Evolutionary conservation across 2,329 filamentous ascomycete species (phyloP).

Genomic region (Lecanicillium sp.): DNA sequence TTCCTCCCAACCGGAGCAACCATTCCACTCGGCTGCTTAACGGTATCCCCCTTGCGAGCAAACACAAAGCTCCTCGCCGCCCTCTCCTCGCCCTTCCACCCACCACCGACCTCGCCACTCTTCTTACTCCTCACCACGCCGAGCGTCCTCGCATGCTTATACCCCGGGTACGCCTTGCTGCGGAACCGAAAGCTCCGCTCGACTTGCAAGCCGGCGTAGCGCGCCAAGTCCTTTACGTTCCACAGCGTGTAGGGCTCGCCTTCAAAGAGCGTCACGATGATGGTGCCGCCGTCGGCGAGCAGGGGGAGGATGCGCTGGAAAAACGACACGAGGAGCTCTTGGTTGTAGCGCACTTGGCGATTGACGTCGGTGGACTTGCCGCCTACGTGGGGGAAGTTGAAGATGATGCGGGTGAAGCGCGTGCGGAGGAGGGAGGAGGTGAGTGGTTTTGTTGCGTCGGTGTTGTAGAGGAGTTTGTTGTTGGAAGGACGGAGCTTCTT

Average conservation of each 20-base stretch:
- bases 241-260: slow-evolving; percentile 90
- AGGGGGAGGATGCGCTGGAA: slow-evolving; percentile 46
- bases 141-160: slow-evolving; percentile 64
- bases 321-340: slow-evolving; percentile 65
- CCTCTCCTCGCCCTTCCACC: slow-evolving; percentile 34
- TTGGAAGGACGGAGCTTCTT: slow-evolving; percentile 13
- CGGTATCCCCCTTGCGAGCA: slow-evolving; percentile 46
- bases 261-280: slow-evolving; percentile 86
- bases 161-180: slow-evolving; percentile 60
- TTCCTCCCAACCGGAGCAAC: slow-evolving; percentile 10
- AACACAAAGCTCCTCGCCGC: slow-evolving; percentile 53
- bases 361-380: slow-evolving; percentile 90
- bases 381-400: slow-evolving; percentile 96
- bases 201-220: slow-evolving; percentile 66
- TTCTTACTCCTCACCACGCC: slow-evolving; percentile 49
- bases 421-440: slow-evolving; percentile 27
- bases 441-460: slow-evolving; percentile 60
- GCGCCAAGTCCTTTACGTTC: slow-evolving; percentile 83
- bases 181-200: slow-evolving; percentile 63
- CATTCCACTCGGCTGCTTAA: slow-evolving; percentile 14
- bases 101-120: slow-evolving; percentile 33
- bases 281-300: slow-evolving; percentile 48
- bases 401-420: slow-evolving; percentile 69
- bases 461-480: slow-evolving; percentile 43
- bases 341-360: slow-evolving; percentile 86